phyloP scores from a whole-genome alignment of 441 rosid species.

The Gossypium gossypioides region DNA sequence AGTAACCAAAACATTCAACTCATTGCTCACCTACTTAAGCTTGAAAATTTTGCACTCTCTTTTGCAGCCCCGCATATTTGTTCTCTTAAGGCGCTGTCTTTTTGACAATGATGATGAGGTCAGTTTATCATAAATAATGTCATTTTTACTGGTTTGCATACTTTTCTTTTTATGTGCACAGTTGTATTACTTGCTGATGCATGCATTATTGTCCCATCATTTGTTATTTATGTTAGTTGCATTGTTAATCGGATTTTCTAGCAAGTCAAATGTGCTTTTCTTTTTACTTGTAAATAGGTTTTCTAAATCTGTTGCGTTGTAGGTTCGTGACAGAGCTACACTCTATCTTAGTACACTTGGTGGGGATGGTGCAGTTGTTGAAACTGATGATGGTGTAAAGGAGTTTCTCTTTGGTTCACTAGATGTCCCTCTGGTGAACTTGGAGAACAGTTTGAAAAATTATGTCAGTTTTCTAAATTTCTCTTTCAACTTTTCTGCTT shows the following conservation, averaged over 20 bases:
- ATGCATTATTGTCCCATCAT: not conserved
- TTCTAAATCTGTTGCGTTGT: conserved; percentile 12
- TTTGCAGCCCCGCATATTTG: conserved; percentile 72
- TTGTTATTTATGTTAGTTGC: conserved; percentile 6
- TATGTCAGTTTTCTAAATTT: conserved; percentile 45
- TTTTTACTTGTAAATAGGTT: not conserved
- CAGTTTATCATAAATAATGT: conserved; percentile 13
- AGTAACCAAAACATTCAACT: not conserved
- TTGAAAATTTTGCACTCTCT: conserved; percentile 1
- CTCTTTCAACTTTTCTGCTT: conserved; percentile 6
- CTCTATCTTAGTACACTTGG: conserved; percentile 71
- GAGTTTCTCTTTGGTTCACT: conserved; percentile 71
- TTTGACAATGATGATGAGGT: conserved; percentile 97
- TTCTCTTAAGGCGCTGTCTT: conserved; percentile 83
- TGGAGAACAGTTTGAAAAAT: conserved; percentile 81
- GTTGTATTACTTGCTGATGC: not conserved
- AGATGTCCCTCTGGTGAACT: conserved; percentile 69
- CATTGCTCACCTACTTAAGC: not conserved
- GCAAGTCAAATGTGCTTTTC: not conserved
- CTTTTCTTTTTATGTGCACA: not conserved
- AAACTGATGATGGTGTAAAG: conserved; percentile 55
- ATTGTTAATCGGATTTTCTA: not conserved
- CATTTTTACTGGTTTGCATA: not conserved
- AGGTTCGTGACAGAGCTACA: conserved; percentile 98
- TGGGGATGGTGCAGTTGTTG: conserved; percentile 54